Percentiles rank a stretch among this genome's conserved stretches.
These are phyloP conservation scores for Fomitopsis serialis DNA, from an alignment of 768 basidiomycete species.

Conservation along the genomic window DNA sequence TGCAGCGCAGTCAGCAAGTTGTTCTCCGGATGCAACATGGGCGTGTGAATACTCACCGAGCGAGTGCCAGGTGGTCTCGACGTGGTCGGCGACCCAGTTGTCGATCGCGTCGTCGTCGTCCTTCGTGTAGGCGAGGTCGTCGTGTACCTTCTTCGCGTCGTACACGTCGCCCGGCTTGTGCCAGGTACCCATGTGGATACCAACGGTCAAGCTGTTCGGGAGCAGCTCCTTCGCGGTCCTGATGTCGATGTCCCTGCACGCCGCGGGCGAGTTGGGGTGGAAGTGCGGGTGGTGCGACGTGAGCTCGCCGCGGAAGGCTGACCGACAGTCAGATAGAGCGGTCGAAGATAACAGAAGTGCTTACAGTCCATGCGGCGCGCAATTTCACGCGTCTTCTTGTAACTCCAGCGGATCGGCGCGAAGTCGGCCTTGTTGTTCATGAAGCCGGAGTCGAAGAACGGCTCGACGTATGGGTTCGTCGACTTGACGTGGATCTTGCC, in stretches of 20 bases:
- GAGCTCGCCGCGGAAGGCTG: slow-evolving; percentile 68
- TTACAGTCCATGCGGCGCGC: slow-evolving; percentile 67
- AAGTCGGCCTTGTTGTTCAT: slow-evolving; percentile 78
- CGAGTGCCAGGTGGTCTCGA: slow-evolving; percentile 77
- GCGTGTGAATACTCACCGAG: slow-evolving; percentile 34
- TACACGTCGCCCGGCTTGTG: slow-evolving; percentile 51
- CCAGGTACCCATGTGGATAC: slow-evolving; percentile 72
- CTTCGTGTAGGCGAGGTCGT: slow-evolving; percentile 59
- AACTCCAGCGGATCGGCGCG: slow-evolving; percentile 71
- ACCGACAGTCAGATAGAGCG: background rate
- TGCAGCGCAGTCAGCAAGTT: background rate
- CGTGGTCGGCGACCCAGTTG: slow-evolving; percentile 64
- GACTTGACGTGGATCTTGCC: slow-evolving; percentile 69
- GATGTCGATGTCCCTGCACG: slow-evolving; percentile 58
- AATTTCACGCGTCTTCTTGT: slow-evolving; percentile 71
- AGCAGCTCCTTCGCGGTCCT: slow-evolving; percentile 57
- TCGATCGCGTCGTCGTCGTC: slow-evolving; percentile 73
- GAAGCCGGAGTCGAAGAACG: slow-evolving; percentile 70
- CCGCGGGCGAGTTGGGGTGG: slow-evolving; percentile 64
- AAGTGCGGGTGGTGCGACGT: slow-evolving; percentile 72
- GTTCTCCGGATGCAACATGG: background rate
- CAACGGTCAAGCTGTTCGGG: slow-evolving; percentile 58
- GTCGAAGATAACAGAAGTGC: slow-evolving; percentile 3
- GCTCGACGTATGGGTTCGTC: slow-evolving; percentile 55
- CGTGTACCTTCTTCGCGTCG: slow-evolving; percentile 51